Evolutionary conservation across 495 filamentous ascomycete species (phyloP).

Genomic region (Penicillium taxi): DNA sequence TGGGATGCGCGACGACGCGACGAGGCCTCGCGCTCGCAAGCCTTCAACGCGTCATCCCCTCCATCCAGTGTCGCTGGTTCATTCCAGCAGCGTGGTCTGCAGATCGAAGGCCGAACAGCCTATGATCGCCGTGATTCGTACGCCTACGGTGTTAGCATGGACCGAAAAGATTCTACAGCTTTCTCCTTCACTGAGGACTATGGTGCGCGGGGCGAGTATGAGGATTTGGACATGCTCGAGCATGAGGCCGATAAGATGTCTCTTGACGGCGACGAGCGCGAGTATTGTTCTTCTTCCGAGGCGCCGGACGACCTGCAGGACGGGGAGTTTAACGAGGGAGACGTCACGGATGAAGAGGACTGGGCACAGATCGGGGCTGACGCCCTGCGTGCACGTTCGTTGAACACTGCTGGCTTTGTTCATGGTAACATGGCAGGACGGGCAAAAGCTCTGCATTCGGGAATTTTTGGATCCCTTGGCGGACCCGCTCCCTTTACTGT

Average conservation of each 20-base stretch:
- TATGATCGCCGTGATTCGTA: conserved; percentile 41
- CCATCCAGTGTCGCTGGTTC: conserved; percentile 48
- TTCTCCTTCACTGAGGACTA: conserved; percentile 64
- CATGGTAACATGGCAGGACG: conserved; percentile 18
- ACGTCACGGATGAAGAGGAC: conserved; percentile 95
- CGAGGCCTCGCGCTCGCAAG: conserved; percentile 47
- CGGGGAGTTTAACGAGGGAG: conserved; percentile 63
- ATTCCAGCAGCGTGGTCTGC: conserved; percentile 49
- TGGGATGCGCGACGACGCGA: conserved; percentile 80
- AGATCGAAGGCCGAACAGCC: conserved; percentile 47
- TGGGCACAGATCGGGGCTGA: conserved; percentile 87
- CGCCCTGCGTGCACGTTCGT: conserved; percentile 67
- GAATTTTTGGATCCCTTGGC: conserved; percentile 24
- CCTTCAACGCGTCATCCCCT: conserved; percentile 27
- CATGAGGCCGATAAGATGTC: conserved; percentile 96
- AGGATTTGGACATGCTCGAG: conserved; percentile 62
- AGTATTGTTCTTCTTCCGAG: conserved; percentile 65
- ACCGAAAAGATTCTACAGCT: conserved; percentile 54
- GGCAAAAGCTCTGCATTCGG: conserved; percentile 31
- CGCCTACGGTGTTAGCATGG: conserved; percentile 52
- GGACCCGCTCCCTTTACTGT: conserved; percentile 29
- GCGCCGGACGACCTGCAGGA: conserved; percentile 57
- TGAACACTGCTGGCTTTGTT: conserved; percentile 36
- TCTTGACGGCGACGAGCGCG: conserved; percentile 53
- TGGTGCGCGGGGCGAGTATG: conserved; percentile 22